These are phyloP conservation scores for Novymonas esmeraldas DNA, from an alignment of 208 protist species.

Conservation along the genomic window DNA sequence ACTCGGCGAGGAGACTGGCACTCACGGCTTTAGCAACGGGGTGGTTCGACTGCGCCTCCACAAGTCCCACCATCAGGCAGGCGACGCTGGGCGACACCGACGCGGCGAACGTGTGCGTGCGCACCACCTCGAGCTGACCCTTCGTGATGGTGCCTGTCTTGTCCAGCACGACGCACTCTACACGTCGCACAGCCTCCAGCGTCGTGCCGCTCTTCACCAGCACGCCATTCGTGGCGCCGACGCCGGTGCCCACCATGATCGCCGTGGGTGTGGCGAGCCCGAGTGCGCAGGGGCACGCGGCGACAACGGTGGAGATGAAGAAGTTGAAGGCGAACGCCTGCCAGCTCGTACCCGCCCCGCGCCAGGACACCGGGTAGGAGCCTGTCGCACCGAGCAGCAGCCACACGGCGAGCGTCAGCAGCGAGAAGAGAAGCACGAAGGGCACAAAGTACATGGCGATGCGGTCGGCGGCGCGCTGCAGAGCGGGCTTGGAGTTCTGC, in stretches of 20 bases:
- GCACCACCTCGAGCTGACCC: slow-evolving; percentile 85
- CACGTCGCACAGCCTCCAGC: slow-evolving; percentile 85
- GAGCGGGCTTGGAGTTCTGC: slow-evolving; percentile 94
- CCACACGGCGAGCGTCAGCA: slow-evolving; percentile 94
- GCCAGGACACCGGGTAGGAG: slow-evolving; percentile 73
- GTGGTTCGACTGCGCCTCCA: slow-evolving; percentile 83
- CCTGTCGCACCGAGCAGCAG: slow-evolving; percentile 60
- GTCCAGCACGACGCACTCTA: slow-evolving; percentile 93
- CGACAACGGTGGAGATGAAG: slow-evolving; percentile 94
- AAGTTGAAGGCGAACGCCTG: slow-evolving; percentile 94
- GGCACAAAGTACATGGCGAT: slow-evolving; percentile 96
- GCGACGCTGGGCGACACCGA: slow-evolving; percentile 9
- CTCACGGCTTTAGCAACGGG: slow-evolving; percentile 89
- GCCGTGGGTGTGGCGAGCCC: slow-evolving; percentile 97
- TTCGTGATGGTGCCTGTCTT: slow-evolving; percentile 98
- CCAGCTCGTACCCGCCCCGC: slow-evolving; percentile 29
- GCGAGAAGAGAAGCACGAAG: slow-evolving; percentile 81
- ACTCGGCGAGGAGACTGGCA: slow-evolving; percentile 17
- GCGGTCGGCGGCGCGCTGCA: slow-evolving; percentile 93
- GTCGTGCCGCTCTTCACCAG: slow-evolving; percentile 93
- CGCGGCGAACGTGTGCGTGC: slow-evolving; percentile 13
- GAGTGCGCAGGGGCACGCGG: slow-evolving; percentile 97
- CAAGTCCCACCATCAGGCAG: slow-evolving; percentile 37
- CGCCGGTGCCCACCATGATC: slow-evolving; percentile 97
- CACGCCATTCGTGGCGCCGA: slow-evolving; percentile 91